Percentiles rank a stretch among this genome's conserved stretches.
phyloP scores from a whole-genome alignment of 2,329 filamentous ascomycete species.

The Trichophyton simii region DNA sequence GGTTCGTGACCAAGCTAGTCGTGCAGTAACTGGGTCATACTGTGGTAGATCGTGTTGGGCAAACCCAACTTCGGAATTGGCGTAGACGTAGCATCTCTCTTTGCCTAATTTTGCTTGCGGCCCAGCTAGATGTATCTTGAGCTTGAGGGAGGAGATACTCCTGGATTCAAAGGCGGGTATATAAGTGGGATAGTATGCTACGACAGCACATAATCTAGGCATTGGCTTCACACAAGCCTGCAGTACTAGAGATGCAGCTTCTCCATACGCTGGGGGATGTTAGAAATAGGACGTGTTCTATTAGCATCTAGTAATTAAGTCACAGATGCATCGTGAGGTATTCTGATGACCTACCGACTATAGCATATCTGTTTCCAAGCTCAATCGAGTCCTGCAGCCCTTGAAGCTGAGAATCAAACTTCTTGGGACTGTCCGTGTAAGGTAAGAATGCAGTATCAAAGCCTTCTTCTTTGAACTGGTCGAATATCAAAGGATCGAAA shows the following conservation, averaged over 20 bases:
- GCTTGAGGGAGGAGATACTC: conserved; percentile 21
- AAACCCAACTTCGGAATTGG: conserved; percentile 49
- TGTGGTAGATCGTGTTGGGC: conserved; percentile 58
- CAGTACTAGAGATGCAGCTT: conserved; percentile 48
- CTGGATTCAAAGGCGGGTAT: conserved; percentile 39
- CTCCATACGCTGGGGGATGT: conserved; percentile 43
- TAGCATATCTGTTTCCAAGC: conserved; percentile 47
- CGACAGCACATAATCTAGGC: conserved; percentile 46
- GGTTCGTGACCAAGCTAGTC: conserved; percentile 57
- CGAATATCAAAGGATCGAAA: conserved; percentile 9
- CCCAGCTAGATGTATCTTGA: conserved; percentile 46
- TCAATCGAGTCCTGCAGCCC: conserved; percentile 43
- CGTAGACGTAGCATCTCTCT: conserved; percentile 42
- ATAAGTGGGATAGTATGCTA: conserved; percentile 51
- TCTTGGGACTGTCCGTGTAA: conserved; percentile 40
- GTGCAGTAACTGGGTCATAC: conserved; percentile 51
- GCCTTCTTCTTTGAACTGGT: conserved; percentile 37
- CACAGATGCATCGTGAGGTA: no score
- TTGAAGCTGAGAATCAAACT: conserved; percentile 40
- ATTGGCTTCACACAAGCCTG: conserved; percentile 46
- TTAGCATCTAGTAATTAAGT: no score
- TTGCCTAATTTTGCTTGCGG: conserved; percentile 29
- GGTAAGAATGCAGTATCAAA: conserved; percentile 48
- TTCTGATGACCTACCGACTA: conserved; percentile 40
- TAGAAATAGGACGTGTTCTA: not conserved